Evolutionary conservation across 129 eudicot species (phyloP).

Genomic region (Helianthus annuus): HanXRQr2.0-SUNRISE NC_035448.2:189693373-189693872

Average conservation of each 20-base stretch:
- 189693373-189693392: too few species aligned
- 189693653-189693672: not conserved
- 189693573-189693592: not conserved
- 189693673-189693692: conserved; percentile 2
- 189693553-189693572: not conserved
- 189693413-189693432: too few species aligned
- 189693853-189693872: conserved; percentile 8
- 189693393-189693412: too few species aligned
- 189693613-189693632: too few species aligned
- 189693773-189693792: not conserved
- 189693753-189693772: not conserved
- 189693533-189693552: not conserved
- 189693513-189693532: too few species aligned
- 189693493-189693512: too few species aligned
- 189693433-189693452: too few species aligned
- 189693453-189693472: too few species aligned
- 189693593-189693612: not conserved
- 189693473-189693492: not conserved
- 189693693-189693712: conserved; percentile 19
- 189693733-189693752: not conserved
- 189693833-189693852: not conserved
- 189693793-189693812: not conserved
- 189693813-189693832: not conserved
- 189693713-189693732: not conserved
- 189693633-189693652: not conserved